These are phyloP conservation scores for Termitomyces sp. DNA, from an alignment of 768 basidiomycete genomes.

Conservation along the genomic window DNA sequence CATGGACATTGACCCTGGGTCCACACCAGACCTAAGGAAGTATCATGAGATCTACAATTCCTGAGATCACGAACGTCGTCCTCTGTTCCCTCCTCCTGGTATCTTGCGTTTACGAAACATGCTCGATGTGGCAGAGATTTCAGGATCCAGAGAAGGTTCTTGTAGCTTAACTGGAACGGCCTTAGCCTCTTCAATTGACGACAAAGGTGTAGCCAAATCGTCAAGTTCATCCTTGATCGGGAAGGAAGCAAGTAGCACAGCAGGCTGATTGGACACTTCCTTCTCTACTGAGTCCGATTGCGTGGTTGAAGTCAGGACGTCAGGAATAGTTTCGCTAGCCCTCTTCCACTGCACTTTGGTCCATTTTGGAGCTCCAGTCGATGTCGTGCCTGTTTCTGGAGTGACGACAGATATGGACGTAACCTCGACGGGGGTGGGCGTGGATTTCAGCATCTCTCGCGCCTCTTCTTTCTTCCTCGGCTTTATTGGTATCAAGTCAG, in stretches of 20 bases:
- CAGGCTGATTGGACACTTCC: not conserved
- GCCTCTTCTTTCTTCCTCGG: constrained; percentile 51
- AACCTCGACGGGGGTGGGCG: not conserved
- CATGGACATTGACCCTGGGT: not conserved
- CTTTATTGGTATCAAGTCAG: constrained; percentile 61
- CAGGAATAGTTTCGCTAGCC: constrained; percentile 6
- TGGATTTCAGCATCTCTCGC: constrained; percentile 7
- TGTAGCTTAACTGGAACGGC: not conserved
- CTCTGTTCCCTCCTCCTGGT: constrained; percentile 16
- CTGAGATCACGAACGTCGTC: constrained; percentile 9
- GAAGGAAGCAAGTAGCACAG: not conserved
- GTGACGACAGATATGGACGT: constrained; percentile 2
- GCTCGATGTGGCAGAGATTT: constrained; percentile 5
- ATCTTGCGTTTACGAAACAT: constrained; percentile 29
- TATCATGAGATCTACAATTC: not conserved
- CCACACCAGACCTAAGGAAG: not conserved
- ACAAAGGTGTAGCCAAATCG: not conserved
- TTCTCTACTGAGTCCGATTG: not conserved
- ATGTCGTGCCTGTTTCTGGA: constrained; percentile 1
- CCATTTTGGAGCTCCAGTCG: constrained; percentile 25
- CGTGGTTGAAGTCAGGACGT: not conserved
- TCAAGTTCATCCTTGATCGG: not conserved
- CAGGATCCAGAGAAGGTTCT: not conserved
- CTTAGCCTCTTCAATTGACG: not conserved
- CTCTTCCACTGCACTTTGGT: constrained; percentile 29